phyloP scores from a whole-genome alignment of 208 protist genomes.

The Acanthamoeba culbertsoni region DNA sequence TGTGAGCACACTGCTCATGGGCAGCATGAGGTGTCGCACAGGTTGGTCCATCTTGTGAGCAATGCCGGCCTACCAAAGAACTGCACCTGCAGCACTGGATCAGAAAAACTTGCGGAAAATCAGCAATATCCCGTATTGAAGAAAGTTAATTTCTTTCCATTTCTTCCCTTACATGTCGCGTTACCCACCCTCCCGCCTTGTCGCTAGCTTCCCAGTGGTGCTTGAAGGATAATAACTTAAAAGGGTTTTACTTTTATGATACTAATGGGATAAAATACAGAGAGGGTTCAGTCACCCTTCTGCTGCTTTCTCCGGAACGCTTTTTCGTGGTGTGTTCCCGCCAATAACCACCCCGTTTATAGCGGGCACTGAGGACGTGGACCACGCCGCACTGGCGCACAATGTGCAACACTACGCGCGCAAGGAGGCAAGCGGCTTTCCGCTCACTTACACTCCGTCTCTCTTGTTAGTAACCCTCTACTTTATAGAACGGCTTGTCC shows the following conservation, averaged over 20 bases:
- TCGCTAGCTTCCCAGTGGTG: neutral
- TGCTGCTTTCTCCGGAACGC: neutral
- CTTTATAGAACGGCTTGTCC: neutral
- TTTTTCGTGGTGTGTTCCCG: constrained; percentile 15
- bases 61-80: neutral
- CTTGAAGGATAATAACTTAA: too few species aligned
- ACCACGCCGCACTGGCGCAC: neutral
- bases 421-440: neutral
- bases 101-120: too few species aligned
- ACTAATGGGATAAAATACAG: neutral
- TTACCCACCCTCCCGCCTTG: neutral
- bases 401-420: neutral
- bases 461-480: neutral
- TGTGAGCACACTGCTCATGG: neutral
- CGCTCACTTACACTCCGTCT: neutral
- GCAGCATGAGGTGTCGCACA: neutral
- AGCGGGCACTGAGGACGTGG: neutral
- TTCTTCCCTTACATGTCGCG: neutral
- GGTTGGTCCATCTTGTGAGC: neutral
- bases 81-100: neutral
- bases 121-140: neutral
- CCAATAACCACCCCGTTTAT: constrained; percentile 35
- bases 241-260: too few species aligned
- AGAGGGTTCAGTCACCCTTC: neutral
- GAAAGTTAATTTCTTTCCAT: neutral